phyloP scores from a whole-genome alignment of 2,329 filamentous ascomycete genomes.

The Ceratocystis variospora region DNA sequence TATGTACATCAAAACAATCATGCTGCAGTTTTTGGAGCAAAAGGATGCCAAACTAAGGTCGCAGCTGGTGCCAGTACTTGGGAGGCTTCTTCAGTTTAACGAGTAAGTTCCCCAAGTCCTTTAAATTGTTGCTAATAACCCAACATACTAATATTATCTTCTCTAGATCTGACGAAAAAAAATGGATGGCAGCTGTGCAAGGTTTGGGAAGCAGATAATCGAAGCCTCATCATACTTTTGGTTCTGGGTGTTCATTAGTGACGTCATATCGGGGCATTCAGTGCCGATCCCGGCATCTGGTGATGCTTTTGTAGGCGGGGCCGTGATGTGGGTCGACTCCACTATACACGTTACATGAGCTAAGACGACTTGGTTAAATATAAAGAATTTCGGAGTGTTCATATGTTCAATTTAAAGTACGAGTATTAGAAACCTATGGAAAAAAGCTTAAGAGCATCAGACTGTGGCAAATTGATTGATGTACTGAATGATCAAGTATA shows the following conservation, averaged over 20 bases:
- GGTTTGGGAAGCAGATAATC: slow-evolving; percentile 20
- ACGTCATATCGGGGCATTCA: neutral
- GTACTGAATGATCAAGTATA: neutral
- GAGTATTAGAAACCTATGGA: neutral
- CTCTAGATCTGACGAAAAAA: slow-evolving; percentile 23
- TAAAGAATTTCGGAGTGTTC: neutral
- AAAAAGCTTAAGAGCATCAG: neutral
- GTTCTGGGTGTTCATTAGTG: neutral
- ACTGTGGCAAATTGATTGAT: no score
- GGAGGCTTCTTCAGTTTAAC: slow-evolving; percentile 63
- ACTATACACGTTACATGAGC: slow-evolving; percentile 8
- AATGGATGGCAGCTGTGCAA: slow-evolving; percentile 23
- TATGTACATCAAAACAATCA: slow-evolving; percentile 65
- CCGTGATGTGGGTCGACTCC: slow-evolving; percentile 11
- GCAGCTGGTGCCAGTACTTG: slow-evolving; percentile 64
- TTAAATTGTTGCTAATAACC: slow-evolving; percentile 20
- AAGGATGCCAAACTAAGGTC: slow-evolving; percentile 63
- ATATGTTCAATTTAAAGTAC: neutral
- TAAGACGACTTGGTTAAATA: neutral
- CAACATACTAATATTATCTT: slow-evolving; percentile 6
- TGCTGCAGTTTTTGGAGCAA: slow-evolving; percentile 69
- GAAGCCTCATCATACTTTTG: neutral
- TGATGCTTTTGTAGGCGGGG: neutral
- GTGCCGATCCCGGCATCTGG: neutral
- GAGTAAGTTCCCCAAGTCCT: slow-evolving; percentile 38